Percentiles rank a stretch among this genome's conserved stretches.
Conservation (phyloP, 179 eudicot species). For the Spergularia azorica region DNA sequence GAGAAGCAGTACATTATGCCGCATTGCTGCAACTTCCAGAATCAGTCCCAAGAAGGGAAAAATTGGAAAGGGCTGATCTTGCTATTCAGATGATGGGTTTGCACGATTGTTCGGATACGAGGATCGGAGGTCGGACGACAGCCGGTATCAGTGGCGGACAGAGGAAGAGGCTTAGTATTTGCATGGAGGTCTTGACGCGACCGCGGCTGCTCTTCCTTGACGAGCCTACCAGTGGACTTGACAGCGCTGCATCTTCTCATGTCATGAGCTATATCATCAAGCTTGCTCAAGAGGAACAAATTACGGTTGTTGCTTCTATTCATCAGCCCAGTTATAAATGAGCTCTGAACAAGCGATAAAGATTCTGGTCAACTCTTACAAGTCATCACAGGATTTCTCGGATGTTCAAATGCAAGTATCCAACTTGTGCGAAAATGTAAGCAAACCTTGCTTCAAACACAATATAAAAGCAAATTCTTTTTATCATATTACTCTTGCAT, state of each 20-base stretch:
- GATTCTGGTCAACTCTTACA: constrained; percentile 33
- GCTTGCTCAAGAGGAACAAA: not conserved
- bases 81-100: constrained; percentile 50
- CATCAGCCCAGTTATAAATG: constrained; percentile 29
- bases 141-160: constrained; percentile 65
- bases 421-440: constrained; percentile 34
- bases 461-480: too few relatives aligned
- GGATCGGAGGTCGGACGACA: constrained; percentile 54
- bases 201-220: constrained; percentile 57
- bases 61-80: constrained; percentile 43
- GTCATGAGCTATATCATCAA: constrained; percentile 43
- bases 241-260: constrained; percentile 57
- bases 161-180: constrained; percentile 60
- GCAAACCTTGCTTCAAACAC: too few relatives aligned
- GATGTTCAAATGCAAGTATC: constrained; percentile 27
- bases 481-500: too few relatives aligned
- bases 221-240: constrained; percentile 64
- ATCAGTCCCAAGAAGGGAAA: constrained; percentile 42
- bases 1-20: constrained; percentile 41
- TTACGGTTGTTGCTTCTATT: constrained; percentile 22
- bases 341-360: constrained; percentile 26
- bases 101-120: constrained; percentile 47
- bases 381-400: constrained; percentile 25
- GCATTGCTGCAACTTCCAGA: constrained; percentile 42
- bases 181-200: constrained; percentile 46